phyloP scores from a whole-genome alignment of 768 basidiomycete genomes.

The Cystobasidium tubakii region DNA sequence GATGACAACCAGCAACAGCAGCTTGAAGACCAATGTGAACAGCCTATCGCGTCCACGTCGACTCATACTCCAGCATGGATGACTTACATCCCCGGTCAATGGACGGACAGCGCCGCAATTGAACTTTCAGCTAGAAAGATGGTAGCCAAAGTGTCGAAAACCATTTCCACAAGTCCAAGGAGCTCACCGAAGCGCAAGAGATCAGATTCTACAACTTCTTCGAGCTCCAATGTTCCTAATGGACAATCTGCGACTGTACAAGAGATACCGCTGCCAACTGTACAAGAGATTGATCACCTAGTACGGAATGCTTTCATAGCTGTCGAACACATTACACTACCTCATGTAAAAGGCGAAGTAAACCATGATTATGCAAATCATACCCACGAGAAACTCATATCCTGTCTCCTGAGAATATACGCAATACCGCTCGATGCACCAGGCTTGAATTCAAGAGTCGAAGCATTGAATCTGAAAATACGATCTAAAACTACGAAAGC shows the following conservation, averaged over 20 bases:
- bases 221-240: not conserved
- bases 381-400: not conserved
- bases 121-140: not conserved
- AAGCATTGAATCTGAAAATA: not conserved
- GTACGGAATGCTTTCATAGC: slow-evolving; percentile 17
- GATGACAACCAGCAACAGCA: not conserved
- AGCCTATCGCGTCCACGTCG: not conserved
- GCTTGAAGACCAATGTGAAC: not conserved
- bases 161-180: not conserved
- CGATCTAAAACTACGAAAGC: not conserved
- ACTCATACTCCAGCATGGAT: not conserved
- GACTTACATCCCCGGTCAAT: not conserved
- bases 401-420: slow-evolving; percentile 12
- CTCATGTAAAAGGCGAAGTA: not conserved
- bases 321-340: slow-evolving; percentile 1
- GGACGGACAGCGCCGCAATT: not conserved
- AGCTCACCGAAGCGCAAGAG: not conserved
- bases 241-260: not conserved
- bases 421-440: slow-evolving; percentile 35
- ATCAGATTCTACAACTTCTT: not conserved
- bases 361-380: not conserved
- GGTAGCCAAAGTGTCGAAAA: not conserved
- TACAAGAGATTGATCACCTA: slow-evolving; percentile 13
- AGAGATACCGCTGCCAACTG: not conserved
- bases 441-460: slow-evolving; percentile 19